Evolutionary conservation across 1,284 basidiomycete genomes (phyloP), one percentile per base, ranked within the genome.

Genomic region (Testicularia cyperi): DNA sequence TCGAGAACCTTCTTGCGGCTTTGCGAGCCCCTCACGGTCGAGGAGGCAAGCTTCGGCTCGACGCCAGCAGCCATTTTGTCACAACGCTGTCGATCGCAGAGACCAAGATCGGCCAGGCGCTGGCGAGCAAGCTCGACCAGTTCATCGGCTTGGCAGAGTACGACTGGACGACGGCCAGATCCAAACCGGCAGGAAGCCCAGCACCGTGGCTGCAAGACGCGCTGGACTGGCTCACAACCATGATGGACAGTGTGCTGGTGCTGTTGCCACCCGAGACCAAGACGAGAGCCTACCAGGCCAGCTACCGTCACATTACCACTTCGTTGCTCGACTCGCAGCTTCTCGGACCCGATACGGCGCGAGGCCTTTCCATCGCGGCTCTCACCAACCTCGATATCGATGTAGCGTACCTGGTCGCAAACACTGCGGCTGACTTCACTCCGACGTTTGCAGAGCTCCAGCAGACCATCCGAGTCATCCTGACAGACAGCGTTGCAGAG

Each of bases 81-180:
- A 77, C 80, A 9, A 88, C 88, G 1, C 80, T 92, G 38, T 79
- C 81, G 15, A 81, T 83, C 28, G 88, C 92, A 2, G 83, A 88
- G 51, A 79, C 81, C 21, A 86, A 91, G 9, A 90, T 98, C 62
- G 86, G 87, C 21, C 80, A 81, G 9, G 83, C 94, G 31, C 92
- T 98, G 66, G 83, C 85, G 6, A 88, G 87, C 18, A 98, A 98
- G 77, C 84, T 98, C n/a, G 88, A 94, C 70, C 90, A 92, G 61
- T 96, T 96, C 79, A 90, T 96, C 61, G 94, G 90, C 48, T 80
- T 96, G 31, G 87, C 90, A 1, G 90, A 95, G 77, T 96, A 97
- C 77, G 86, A 95, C 68, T 96, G 91, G 90, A 87, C 86, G 38
- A 88, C 92, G 2, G 75, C 78, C 15, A 70, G 35, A 26, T 14